Evolutionary conservation across 257 asterid species (phyloP).

Genomic region (Solanum pennellii): DNA sequence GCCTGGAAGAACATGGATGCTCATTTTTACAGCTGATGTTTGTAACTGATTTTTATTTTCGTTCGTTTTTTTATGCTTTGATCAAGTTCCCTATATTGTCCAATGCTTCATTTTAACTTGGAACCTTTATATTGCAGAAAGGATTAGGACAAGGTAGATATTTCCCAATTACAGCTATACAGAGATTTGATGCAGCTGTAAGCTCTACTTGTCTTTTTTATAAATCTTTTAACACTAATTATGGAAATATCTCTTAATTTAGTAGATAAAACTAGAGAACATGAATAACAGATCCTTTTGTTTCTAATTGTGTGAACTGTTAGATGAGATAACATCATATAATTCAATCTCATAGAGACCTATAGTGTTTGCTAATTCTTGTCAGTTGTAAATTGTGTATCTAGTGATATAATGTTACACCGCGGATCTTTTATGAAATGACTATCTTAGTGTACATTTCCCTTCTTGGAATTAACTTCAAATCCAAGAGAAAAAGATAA

Average conservation of each 20-base stretch:
- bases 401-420: background rate
- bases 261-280: background rate
- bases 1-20: slow-evolving; percentile 99
- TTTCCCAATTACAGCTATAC: slow-evolving; percentile 91
- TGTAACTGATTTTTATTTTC: background rate
- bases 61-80: background rate
- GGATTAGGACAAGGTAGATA: slow-evolving; percentile 51
- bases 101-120: background rate
- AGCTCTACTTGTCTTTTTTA: slow-evolving; percentile 14
- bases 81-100: background rate
- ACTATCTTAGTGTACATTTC: background rate
- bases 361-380: background rate
- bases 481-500: background rate
- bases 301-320: background rate
- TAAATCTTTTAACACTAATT: background rate
- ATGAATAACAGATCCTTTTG: background rate
- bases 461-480: background rate
- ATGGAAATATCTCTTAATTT: background rate
- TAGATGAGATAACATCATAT: background rate
- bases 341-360: background rate
- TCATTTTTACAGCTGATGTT: slow-evolving; percentile 83
- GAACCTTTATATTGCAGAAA: slow-evolving; percentile 35
- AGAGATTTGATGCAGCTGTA: slow-evolving; percentile 94
- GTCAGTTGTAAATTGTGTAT: background rate
- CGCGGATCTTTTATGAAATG: background rate